A percentile compares a stretch with the other conserved stretches of the same genome.
Evolutionary conservation across 1,284 basidiomycete species (phyloP).

Genomic region (Naganishia liquefaciens): DNA sequence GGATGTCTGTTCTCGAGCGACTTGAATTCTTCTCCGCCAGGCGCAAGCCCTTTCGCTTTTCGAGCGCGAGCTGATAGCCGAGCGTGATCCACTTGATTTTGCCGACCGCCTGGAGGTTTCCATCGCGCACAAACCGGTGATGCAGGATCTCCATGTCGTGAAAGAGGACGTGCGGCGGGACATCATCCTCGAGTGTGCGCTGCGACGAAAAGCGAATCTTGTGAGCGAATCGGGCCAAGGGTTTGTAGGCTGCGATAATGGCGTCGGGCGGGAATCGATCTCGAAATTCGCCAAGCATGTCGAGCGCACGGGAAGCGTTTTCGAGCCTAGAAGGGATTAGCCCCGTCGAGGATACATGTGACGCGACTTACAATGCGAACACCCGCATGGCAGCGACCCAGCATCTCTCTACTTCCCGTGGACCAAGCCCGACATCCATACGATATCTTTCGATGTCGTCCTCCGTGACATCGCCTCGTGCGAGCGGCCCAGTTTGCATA

Average conservation of each 20-base stretch:
- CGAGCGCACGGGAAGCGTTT: conserved; percentile 35
- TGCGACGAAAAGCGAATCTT: conserved; percentile 42
- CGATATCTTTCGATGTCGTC: conserved; percentile 2
- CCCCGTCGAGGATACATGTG: neutral
- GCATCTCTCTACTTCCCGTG: conserved; percentile 45
- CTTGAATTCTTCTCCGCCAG: conserved; percentile 33
- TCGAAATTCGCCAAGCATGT: conserved; percentile 42
- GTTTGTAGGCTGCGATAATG: conserved; percentile 39
- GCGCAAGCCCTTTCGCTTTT: conserved; percentile 43
- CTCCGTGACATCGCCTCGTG: neutral
- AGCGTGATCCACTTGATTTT: conserved; percentile 43
- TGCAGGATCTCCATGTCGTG: conserved; percentile 49
- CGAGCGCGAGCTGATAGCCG: conserved; percentile 41
- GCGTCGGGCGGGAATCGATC: conserved; percentile 42
- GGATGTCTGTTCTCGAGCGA: neutral
- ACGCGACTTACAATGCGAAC: conserved; percentile 38
- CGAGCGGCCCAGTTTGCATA: neutral
- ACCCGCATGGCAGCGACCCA: conserved; percentile 47
- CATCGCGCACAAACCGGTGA: conserved; percentile 44
- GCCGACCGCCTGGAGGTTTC: conserved; percentile 39
- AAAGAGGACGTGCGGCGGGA: conserved; percentile 52
- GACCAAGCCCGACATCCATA: conserved; percentile 40
- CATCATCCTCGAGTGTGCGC: conserved; percentile 43
- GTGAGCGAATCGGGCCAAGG: conserved; percentile 37
- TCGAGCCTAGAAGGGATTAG: conserved; percentile 14